Conservation (phyloP, 169 alveolate species). For the Cystoisospora suis region DNA sequence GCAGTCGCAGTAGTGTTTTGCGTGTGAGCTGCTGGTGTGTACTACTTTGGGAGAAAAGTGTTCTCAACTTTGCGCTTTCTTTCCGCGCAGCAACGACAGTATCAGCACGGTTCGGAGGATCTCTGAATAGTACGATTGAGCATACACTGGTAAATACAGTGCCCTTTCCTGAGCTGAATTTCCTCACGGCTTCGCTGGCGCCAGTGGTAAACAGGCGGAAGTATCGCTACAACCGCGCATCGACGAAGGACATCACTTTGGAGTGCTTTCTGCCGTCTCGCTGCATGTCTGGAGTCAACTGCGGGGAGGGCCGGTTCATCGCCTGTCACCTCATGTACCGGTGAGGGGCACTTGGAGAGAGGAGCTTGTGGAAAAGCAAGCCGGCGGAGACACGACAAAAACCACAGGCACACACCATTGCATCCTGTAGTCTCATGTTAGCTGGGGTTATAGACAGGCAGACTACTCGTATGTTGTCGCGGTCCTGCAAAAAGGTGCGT, state of each 20-base stretch:
- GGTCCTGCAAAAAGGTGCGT: too few relatives aligned
- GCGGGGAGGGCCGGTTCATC: not conserved
- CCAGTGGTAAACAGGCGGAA: not conserved
- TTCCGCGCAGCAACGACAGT: not conserved
- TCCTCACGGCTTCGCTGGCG: slow-evolving; percentile 18
- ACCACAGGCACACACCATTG: too few relatives aligned
- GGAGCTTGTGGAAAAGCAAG: too few relatives aligned
- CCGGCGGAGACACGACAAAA: too few relatives aligned
- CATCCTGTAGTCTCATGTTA: too few relatives aligned
- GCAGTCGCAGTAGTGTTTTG: too few relatives aligned
- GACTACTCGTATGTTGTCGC: too few relatives aligned
- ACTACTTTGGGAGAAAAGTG: too few relatives aligned
- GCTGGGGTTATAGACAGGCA: too few relatives aligned
- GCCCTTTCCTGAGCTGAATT: slow-evolving; percentile 16
- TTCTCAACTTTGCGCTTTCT: too few relatives aligned
- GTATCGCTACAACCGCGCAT: not conserved
- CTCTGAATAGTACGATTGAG: slow-evolving; percentile 8
- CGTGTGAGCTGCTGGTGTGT: too few relatives aligned
- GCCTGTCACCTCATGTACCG: slow-evolving; percentile 18
- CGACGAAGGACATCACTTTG: slow-evolving; percentile 26
- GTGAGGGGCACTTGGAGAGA: not conserved
- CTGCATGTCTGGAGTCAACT: not conserved
- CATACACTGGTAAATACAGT: slow-evolving; percentile 8
- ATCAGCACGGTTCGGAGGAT: not conserved
- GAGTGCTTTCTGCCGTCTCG: slow-evolving; percentile 1